phyloP scores from a whole-genome alignment of 306 rosid species.

The Begonia loranthoides region DNA sequence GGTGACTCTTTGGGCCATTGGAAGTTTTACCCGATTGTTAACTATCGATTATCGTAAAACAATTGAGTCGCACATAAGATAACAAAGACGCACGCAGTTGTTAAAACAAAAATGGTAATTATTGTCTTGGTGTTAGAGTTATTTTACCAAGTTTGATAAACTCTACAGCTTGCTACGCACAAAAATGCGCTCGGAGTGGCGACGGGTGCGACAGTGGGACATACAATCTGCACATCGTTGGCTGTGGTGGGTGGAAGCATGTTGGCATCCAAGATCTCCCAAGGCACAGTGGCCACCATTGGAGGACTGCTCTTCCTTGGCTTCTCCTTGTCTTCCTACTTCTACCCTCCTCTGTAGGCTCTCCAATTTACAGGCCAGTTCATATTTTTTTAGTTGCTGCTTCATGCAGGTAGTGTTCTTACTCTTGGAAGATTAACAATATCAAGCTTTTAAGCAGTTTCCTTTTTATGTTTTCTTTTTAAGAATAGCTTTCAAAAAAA shows the following conservation, averaged over 20 bases:
- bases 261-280: conserved; percentile 94
- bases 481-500: no score
- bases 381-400: no score
- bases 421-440: not conserved
- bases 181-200: conserved; percentile 96
- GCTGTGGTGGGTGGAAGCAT: conserved; percentile 98
- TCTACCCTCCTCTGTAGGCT: conserved; percentile 72
- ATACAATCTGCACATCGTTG: conserved; percentile 86
- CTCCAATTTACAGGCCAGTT: not conserved
- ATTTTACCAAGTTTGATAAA: no score
- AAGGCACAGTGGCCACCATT: conserved; percentile 84
- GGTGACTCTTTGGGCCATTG: no score
- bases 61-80: no score
- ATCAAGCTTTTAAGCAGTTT: not conserved
- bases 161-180: conserved; percentile 87
- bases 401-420: no score
- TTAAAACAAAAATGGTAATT: no score
- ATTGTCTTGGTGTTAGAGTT: no score
- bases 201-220: conserved; percentile 82
- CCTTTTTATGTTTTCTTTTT: not conserved
- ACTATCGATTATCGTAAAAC: no score
- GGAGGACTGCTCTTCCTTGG: conserved; percentile 96
- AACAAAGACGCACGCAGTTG: no score
- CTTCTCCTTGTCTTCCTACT: conserved; percentile 87
- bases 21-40: no score